phyloP scores from a whole-genome alignment of 139 green algal species.

The Deuterostichococcus epilithicus region DNA sequence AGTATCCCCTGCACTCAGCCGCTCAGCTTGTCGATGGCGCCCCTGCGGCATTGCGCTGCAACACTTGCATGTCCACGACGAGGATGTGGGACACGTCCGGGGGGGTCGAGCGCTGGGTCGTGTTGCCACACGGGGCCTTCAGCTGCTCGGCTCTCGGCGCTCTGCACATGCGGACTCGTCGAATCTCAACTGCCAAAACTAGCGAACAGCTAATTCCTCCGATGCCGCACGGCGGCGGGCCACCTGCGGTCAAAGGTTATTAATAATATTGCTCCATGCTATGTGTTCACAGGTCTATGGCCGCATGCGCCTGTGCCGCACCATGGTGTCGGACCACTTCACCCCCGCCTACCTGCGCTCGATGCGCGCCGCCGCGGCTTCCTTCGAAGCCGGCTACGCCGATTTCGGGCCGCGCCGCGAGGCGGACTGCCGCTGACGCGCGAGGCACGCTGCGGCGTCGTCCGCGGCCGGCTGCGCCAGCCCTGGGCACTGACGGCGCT shows the following conservation, averaged over 20 bases:
- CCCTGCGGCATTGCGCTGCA: constrained; percentile 46
- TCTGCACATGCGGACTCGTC: background rate
- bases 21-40: background rate
- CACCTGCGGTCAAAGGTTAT: background rate
- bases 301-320: constrained; percentile 62
- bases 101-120: background rate
- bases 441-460: no score
- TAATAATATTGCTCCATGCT: background rate
- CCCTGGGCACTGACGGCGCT: no score
- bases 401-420: no score
- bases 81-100: constrained; percentile 52
- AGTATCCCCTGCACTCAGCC: no score
- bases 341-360: constrained; percentile 64
- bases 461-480: no score
- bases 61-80: constrained; percentile 63
- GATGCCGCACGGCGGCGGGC: background rate
- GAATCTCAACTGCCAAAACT: background rate
- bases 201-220: background rate
- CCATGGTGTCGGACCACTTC: constrained; percentile 77
- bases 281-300: constrained; percentile 44
- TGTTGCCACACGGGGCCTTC: background rate
- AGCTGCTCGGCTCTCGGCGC: background rate
- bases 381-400: background rate
- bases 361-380: constrained; percentile 38
- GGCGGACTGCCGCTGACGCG: no score